Percentiles rank a stretch among this genome's conserved stretches.
Conservation (phyloP, 2,329 filamentous ascomycete species). For the Aspergillus pseudoterreus region DNA sequence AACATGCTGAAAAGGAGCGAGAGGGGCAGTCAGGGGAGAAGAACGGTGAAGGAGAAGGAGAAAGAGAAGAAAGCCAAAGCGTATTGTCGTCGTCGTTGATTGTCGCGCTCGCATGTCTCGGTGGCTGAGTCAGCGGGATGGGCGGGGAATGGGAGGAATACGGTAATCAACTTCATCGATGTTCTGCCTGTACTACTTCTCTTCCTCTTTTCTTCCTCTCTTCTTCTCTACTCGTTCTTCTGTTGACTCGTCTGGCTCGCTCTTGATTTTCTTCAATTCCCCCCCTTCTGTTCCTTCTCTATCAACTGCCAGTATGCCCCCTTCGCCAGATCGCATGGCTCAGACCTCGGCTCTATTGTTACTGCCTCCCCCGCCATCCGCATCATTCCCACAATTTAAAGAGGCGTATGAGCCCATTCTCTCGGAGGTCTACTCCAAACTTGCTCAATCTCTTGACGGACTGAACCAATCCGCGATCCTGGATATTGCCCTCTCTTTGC, state of each 20-base stretch:
- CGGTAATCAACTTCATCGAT: neutral
- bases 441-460: slow-evolving; percentile 37
- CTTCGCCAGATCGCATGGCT: slow-evolving; percentile 11
- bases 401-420: slow-evolving; percentile 61
- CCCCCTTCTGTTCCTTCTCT: slow-evolving; percentile 24
- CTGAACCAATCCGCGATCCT: slow-evolving; percentile 38
- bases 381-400: slow-evolving; percentile 50
- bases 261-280: slow-evolving; percentile 15
- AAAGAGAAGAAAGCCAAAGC: neutral
- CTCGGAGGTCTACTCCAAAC: slow-evolving; percentile 49
- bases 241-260: neutral
- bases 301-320: slow-evolving; percentile 20
- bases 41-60: neutral
- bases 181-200: too few species aligned
- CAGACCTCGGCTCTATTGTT: slow-evolving; percentile 51
- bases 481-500: slow-evolving; percentile 61
- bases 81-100: too few species aligned
- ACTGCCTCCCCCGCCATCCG: slow-evolving; percentile 58
- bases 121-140: neutral
- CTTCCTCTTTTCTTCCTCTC: neutral
- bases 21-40: slow-evolving; percentile 4
- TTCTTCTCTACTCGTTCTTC: neutral
- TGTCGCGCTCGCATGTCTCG: neutral
- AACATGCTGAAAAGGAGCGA: slow-evolving; percentile 12
- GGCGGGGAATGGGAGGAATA: neutral